Percentiles rank a stretch among this genome's conserved stretches.
Conservation (phyloP, 1,284 basidiomycete genomes). For the Cryptococcus sp. region DNA sequence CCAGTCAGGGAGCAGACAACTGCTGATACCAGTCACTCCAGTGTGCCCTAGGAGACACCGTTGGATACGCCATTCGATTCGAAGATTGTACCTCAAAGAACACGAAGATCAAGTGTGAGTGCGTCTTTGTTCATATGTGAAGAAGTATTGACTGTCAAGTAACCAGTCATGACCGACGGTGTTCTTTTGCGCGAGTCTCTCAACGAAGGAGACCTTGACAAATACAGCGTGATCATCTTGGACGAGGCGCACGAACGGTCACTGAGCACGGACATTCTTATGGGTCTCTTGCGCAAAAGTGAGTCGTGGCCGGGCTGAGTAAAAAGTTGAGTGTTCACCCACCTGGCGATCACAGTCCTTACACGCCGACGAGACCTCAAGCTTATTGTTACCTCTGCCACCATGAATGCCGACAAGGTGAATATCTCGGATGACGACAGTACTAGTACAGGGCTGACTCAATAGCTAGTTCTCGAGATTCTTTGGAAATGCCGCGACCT, state of each 20-base stretch:
- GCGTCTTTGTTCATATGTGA: no score
- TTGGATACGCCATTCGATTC: slow-evolving; percentile 96
- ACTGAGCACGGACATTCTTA: slow-evolving; percentile 91
- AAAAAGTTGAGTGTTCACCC: background rate
- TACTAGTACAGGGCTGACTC: background rate
- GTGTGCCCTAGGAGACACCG: slow-evolving; percentile 80
- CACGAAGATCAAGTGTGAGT: slow-evolving; percentile 90
- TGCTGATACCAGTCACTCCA: slow-evolving; percentile 33
- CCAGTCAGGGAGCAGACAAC: background rate
- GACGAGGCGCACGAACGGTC: slow-evolving; percentile 98
- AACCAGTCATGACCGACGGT: slow-evolving; percentile 94
- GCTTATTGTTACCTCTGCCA: slow-evolving; percentile 96
- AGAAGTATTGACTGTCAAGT: slow-evolving; percentile 15
- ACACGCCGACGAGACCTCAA: slow-evolving; percentile 87
- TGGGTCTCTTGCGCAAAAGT: slow-evolving; percentile 94
- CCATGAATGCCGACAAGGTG: slow-evolving; percentile 98
- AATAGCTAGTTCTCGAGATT: slow-evolving; percentile 75
- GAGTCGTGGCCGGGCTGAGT: slow-evolving; percentile 35
- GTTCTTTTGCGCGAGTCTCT: slow-evolving; percentile 90
- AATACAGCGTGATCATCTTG: slow-evolving; percentile 91
- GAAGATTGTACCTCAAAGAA: slow-evolving; percentile 91
- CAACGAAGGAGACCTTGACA: slow-evolving; percentile 91
- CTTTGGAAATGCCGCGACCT: slow-evolving; percentile 91
- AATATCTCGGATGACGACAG: slow-evolving; percentile 4
- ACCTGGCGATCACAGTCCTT: slow-evolving; percentile 61